phyloP scores from a whole-genome alignment of 495 filamentous ascomycete species.

The Tetracladium marchalianum region DNA sequence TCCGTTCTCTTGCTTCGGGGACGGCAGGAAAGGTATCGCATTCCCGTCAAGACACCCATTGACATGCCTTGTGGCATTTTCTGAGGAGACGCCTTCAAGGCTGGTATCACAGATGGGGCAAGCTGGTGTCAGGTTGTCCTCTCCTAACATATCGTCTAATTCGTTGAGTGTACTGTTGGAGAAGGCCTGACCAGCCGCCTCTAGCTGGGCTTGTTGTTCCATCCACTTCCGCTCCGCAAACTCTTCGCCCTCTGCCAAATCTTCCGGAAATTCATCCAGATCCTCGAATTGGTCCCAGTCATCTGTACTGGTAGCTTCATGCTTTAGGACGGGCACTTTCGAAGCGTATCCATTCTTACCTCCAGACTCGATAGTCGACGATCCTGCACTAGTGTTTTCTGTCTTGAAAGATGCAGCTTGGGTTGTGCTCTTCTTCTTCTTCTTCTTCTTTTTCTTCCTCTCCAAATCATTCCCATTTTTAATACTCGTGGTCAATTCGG shows the following conservation, averaged over 20 bases:
- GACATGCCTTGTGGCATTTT: conserved; percentile 63
- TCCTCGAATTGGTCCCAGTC: conserved; percentile 52
- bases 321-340: conserved; percentile 35
- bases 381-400: conserved; percentile 14
- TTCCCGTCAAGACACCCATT: conserved; percentile 89
- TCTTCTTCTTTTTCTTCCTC: conserved; percentile 63
- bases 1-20: conserved; percentile 15
- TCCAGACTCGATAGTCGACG: conserved; percentile 20
- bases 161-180: conserved; percentile 30
- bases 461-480: conserved; percentile 35
- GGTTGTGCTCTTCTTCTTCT: conserved; percentile 22
- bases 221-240: conserved; percentile 19
- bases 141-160: conserved; percentile 5
- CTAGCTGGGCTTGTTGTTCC: conserved; percentile 19
- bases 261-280: conserved; percentile 30
- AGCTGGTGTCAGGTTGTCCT: conserved; percentile 24
- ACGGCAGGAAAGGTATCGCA: conserved; percentile 37
- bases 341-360: neutral
- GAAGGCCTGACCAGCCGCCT: conserved; percentile 23
- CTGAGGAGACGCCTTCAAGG: conserved; percentile 48
- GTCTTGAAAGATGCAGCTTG: neutral
- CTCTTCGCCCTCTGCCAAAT: conserved; percentile 20
- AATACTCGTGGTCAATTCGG: conserved; percentile 3
- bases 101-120: conserved; percentile 72
- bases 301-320: conserved; percentile 45